phyloP scores from a whole-genome alignment of 306 rosid genomes.

The Begonia masoniana region DNA sequence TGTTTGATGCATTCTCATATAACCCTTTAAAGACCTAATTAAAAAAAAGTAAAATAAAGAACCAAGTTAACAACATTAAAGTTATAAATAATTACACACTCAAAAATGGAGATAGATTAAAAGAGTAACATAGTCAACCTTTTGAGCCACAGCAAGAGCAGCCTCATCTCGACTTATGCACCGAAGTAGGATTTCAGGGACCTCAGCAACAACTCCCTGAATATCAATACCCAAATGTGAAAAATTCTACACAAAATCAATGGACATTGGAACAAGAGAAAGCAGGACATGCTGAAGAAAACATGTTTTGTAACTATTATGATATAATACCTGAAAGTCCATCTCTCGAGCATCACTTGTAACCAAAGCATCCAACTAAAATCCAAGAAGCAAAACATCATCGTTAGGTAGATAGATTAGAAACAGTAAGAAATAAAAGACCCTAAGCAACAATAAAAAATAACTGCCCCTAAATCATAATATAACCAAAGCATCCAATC shows the following conservation, averaged over 20 bases:
- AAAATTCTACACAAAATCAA: not conserved
- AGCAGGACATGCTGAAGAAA: conserved; percentile 1
- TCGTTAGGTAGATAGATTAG: not conserved
- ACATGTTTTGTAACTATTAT: not conserved
- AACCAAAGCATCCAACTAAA: conserved; percentile 79
- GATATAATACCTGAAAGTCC: conserved; percentile 65
- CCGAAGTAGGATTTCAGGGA: conserved; percentile 83
- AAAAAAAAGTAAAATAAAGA: conserved; percentile 1
- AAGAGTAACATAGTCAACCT: conserved; percentile 30
- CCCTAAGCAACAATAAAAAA: not conserved
- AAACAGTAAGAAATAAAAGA: not conserved
- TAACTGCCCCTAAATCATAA: too few relatives aligned
- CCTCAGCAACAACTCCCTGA: conserved; percentile 75
- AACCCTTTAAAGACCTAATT: conserved; percentile 76
- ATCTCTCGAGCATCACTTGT: conserved; percentile 54
- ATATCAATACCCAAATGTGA: conserved; percentile 6
- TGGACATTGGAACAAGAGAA: not conserved
- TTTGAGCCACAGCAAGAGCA: conserved; percentile 97
- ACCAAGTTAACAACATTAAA: not conserved
- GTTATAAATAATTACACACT: not conserved
- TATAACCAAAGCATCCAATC: too few relatives aligned
- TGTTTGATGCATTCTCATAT: conserved; percentile 69
- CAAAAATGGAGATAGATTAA: not conserved
- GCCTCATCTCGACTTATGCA: conserved; percentile 97
- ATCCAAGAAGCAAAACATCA: conserved; percentile 4